A percentile compares a stretch with the other conserved stretches of the same genome.
These are phyloP conservation scores for Calcarisporium arbuscula DNA, from an alignment of 2,329 filamentous ascomycete species.

Conservation along the genomic window DNA sequence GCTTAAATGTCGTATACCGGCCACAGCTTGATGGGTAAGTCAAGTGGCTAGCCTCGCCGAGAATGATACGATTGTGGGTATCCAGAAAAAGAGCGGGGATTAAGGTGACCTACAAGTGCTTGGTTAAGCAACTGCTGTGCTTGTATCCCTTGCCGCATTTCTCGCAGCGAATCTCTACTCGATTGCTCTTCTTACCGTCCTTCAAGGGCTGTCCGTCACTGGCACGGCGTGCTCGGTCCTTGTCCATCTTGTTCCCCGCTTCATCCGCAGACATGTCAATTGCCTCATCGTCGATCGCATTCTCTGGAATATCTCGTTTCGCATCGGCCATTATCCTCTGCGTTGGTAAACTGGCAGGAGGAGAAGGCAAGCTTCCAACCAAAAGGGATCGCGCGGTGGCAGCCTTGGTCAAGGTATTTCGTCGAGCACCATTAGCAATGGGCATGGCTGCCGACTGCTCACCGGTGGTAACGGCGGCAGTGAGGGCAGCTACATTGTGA, in stretches of 20 bases:
- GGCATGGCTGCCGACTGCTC: constrained; percentile 49
- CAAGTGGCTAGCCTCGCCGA: too few relatives aligned
- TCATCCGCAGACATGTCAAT: constrained; percentile 53
- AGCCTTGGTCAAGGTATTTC: constrained; percentile 63
- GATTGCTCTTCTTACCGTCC: constrained; percentile 76
- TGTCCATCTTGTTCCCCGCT: constrained; percentile 39
- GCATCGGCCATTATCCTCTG: constrained; percentile 45
- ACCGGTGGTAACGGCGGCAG: constrained; percentile 66
- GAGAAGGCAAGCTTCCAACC: constrained; percentile 52
- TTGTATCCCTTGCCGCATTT: constrained; percentile 99
- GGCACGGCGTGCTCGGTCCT: constrained; percentile 52
- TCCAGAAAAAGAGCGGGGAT: too few relatives aligned
- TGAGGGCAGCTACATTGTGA: constrained; percentile 68
- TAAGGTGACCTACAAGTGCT: constrained; percentile 96
- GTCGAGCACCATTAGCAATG: constrained; percentile 53
- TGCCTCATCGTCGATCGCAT: constrained; percentile 64
- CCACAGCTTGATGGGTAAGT: too few relatives aligned
- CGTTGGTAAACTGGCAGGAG: constrained; percentile 62
- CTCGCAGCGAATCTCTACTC: constrained; percentile 87
- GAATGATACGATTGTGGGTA: too few relatives aligned
- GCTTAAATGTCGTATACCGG: too few relatives aligned
- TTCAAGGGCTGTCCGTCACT: constrained; percentile 88
- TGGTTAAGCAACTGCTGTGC: constrained; percentile 99
- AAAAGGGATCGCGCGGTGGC: constrained; percentile 46
- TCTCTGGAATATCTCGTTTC: constrained; percentile 47